phyloP scores from a whole-genome alignment of 164 flowering plant genomes.

The Tinospora cordifolia region DNA sequence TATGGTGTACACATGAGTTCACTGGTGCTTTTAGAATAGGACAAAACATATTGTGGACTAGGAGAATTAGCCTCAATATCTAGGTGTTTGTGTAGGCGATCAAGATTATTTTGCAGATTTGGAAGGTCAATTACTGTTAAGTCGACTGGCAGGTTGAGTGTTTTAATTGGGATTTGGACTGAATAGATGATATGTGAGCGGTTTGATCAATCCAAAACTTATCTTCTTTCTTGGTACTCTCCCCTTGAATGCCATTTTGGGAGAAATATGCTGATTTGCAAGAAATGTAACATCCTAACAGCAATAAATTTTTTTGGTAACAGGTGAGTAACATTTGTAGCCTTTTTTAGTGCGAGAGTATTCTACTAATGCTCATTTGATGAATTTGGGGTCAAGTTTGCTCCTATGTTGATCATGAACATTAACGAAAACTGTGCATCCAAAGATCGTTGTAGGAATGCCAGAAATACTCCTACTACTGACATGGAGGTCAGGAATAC shows the following conservation, averaged over 20 bases:
- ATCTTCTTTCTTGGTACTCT: not conserved
- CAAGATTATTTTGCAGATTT: too few relatives aligned
- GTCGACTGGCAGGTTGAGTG: too few relatives aligned
- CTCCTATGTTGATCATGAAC: not conserved
- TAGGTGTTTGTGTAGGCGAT: too few relatives aligned
- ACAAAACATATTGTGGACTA: too few relatives aligned
- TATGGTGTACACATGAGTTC: too few relatives aligned
- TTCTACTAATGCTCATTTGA: not conserved
- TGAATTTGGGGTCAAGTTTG: not conserved
- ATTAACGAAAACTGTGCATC: not conserved
- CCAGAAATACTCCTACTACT: too few relatives aligned
- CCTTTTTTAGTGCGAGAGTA: not conserved
- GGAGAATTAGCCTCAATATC: too few relatives aligned
- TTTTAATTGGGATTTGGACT: too few relatives aligned
- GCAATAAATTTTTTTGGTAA: not conserved
- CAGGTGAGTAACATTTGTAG: not conserved
- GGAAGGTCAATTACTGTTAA: too few relatives aligned
- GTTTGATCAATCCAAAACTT: not conserved
- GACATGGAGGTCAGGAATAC: too few relatives aligned
- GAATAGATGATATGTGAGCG: too few relatives aligned
- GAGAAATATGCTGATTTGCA: not conserved
- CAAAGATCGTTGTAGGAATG: not conserved
- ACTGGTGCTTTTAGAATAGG: too few relatives aligned
- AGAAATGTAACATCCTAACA: constrained; percentile 1
- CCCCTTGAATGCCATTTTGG: not conserved